These are phyloP conservation scores for Pseudomassariella vexata DNA, from an alignment of 2,329 filamentous ascomycete species.

Conservation along the genomic window DNA sequence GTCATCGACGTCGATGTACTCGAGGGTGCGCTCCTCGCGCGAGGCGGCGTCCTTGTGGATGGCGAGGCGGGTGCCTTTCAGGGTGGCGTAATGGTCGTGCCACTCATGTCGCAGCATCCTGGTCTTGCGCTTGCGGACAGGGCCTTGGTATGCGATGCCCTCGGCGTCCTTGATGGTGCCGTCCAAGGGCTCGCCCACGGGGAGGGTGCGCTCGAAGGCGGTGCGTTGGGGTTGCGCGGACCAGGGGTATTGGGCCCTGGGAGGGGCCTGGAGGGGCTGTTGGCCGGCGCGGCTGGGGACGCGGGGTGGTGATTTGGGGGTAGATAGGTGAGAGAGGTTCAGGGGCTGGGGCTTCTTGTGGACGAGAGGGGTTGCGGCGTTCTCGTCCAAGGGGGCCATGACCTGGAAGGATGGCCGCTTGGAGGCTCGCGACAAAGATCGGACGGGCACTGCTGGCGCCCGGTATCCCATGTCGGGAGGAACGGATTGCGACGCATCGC, in stretches of 20 bases:
- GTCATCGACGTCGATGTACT: slow-evolving; percentile 83
- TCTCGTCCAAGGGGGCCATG: slow-evolving; percentile 65
- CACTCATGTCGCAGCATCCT: slow-evolving; percentile 87
- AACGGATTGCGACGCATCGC: slow-evolving; percentile 82
- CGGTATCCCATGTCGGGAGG: slow-evolving; percentile 89
- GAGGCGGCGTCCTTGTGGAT: slow-evolving; percentile 61
- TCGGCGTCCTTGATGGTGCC: slow-evolving; percentile 31
- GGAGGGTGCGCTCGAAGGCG: slow-evolving; percentile 33
- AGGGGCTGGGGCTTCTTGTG: slow-evolving; percentile 23
- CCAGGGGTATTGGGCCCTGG: slow-evolving; percentile 52
- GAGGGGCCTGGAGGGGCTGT: slow-evolving; percentile 43
- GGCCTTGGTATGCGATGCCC: slow-evolving; percentile 69
- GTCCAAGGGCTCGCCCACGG: slow-evolving; percentile 14
- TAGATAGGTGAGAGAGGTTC: slow-evolving; percentile 27
- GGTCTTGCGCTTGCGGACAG: slow-evolving; percentile 91
- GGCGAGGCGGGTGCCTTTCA: slow-evolving; percentile 67
- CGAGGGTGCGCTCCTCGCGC: slow-evolving; percentile 52
- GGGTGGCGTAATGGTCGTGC: slow-evolving; percentile 86
- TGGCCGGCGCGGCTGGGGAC: slow-evolving; percentile 30
- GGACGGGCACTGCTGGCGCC: slow-evolving; percentile 25
- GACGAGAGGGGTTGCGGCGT: slow-evolving; percentile 38
- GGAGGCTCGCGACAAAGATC: slow-evolving; percentile 50
- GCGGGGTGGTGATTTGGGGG: slow-evolving; percentile 23
- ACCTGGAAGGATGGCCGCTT: slow-evolving; percentile 64
- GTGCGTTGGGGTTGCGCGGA: slow-evolving; percentile 41